These are phyloP conservation scores for Xylariaceae sp. DNA, from an alignment of 2,329 filamentous ascomycete genomes.

Conservation along the genomic window DNA sequence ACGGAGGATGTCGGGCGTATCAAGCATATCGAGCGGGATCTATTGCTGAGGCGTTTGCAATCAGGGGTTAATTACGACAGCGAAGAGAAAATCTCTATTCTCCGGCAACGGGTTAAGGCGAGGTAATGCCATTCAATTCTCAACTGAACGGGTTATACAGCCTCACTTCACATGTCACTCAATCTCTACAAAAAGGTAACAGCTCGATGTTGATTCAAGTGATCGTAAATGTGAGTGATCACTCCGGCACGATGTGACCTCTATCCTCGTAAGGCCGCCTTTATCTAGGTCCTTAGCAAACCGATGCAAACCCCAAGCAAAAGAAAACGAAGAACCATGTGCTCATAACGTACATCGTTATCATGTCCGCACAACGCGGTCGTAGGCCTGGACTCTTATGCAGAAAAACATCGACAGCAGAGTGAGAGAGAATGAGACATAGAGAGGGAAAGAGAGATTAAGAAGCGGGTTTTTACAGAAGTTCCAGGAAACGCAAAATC, in stretches of 20 bases:
- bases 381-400: neutral
- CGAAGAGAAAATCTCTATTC: too few relatives aligned
- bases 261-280: neutral
- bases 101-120: too few relatives aligned
- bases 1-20: too few relatives aligned
- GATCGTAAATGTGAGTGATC: neutral
- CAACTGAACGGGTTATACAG: too few relatives aligned
- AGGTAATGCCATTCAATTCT: too few relatives aligned
- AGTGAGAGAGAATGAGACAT: neutral
- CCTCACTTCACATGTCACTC: too few relatives aligned
- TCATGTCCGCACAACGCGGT: neutral
- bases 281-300: neutral
- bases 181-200: neutral
- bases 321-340: neutral
- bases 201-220: neutral
- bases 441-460: neutral
- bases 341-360: slow-evolving; percentile 4
- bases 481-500: neutral
- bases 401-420: neutral
- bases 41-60: neutral
- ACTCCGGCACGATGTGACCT: neutral
- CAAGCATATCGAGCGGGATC: neutral
- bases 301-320: neutral
- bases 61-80: neutral
- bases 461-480: neutral